Evolutionary conservation across 495 filamentous ascomycete genomes (phyloP).

Genomic region (Aspergillus indologenus): DNA sequence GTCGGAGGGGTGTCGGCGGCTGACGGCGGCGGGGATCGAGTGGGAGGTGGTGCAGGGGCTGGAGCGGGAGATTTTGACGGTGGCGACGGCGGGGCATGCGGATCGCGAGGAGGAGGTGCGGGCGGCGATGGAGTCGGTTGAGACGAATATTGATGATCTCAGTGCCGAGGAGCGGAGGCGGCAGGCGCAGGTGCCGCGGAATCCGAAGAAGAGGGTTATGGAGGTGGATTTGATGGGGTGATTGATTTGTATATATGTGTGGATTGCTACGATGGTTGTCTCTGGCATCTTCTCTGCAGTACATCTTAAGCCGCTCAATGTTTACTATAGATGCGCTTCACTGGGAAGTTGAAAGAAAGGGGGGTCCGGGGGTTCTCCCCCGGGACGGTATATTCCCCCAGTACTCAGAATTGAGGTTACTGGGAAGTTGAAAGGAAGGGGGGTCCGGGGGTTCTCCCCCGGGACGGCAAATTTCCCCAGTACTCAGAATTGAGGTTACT

Average conservation of each 20-base stretch:
- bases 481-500: too few species aligned
- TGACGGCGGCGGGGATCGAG: conserved; percentile 71
- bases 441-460: too few species aligned
- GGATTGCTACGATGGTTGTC: too few species aligned
- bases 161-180: conserved; percentile 34
- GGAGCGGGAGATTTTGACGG: conserved; percentile 74
- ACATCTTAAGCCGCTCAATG: too few species aligned
- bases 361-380: too few species aligned
- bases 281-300: too few species aligned
- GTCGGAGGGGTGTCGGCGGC: conserved; percentile 67
- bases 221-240: conserved; percentile 20
- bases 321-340: too few species aligned
- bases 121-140: conserved; percentile 28
- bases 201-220: conserved; percentile 51
- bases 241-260: background rate
- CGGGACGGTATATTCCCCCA: too few species aligned
- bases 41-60: conserved; percentile 70
- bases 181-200: conserved; percentile 34
- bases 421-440: too few species aligned
- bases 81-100: conserved; percentile 79
- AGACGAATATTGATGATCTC: conserved; percentile 35
- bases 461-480: too few species aligned
- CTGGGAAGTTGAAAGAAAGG: too few species aligned
- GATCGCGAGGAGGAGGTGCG: conserved; percentile 36
- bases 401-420: too few species aligned